Percentiles rank a stretch among this genome's conserved stretches.
Conservation (phyloP, 495 filamentous ascomycete genomes). For the Penicillium ucsense region DNA sequence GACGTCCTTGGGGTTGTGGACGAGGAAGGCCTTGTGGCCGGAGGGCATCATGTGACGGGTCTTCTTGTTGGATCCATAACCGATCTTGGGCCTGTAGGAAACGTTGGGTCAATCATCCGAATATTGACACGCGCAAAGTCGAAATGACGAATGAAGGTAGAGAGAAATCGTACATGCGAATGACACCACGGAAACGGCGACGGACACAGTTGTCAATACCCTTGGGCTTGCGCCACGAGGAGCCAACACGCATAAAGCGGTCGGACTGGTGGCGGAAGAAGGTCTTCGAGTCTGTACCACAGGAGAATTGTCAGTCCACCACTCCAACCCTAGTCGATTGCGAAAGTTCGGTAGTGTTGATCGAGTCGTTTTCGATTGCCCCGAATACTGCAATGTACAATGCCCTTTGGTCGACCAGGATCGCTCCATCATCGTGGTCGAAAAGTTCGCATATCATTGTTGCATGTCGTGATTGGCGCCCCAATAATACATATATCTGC, state of each 20-base stretch:
- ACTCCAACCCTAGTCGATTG: slow-evolving; percentile 6
- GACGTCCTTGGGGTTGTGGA: slow-evolving; percentile 89
- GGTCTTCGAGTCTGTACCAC: slow-evolving; percentile 61
- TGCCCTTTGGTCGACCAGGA: slow-evolving; percentile 10
- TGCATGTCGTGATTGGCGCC: no score
- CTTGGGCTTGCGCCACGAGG: slow-evolving; percentile 97
- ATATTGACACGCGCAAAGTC: not conserved
- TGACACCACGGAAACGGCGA: slow-evolving; percentile 87
- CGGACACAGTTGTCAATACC: slow-evolving; percentile 94
- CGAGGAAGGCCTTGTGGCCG: slow-evolving; percentile 99
- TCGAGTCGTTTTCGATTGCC: slow-evolving; percentile 1
- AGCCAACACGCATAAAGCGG: slow-evolving; percentile 79
- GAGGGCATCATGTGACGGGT: slow-evolving; percentile 97
- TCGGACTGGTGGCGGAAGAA: slow-evolving; percentile 97
- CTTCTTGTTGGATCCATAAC: slow-evolving; percentile 97
- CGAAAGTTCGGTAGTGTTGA: not conserved
- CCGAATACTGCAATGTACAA: slow-evolving; percentile 1
- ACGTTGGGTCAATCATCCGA: not conserved
- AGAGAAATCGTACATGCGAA: slow-evolving; percentile 71
- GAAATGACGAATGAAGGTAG: not conserved
- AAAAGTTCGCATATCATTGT: not conserved
- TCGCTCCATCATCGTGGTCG: not conserved
- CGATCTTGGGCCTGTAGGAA: slow-evolving; percentile 56
- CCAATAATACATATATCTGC: no score
- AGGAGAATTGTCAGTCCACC: slow-evolving; percentile 21